phyloP scores from a whole-genome alignment of 148 eudicot species.

The Nepenthes mirabilis region DNA sequence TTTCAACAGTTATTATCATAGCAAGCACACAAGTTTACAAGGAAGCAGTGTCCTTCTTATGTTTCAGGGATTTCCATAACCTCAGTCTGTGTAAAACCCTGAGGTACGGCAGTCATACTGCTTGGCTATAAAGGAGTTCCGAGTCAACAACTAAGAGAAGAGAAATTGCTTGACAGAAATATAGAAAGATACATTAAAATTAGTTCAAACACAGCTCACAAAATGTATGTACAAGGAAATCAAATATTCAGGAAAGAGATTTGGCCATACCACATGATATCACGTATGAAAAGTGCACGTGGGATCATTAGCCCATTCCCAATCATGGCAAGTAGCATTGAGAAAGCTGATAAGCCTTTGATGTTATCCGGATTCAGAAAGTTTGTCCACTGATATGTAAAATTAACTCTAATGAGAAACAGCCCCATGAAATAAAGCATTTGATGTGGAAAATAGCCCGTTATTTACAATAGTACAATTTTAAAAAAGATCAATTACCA shows the following conservation, averaged over 20 bases:
- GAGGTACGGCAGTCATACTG: no score
- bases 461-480: neutral
- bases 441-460: neutral
- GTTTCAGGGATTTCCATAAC: no score
- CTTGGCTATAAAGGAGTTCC: no score
- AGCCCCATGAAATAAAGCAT: neutral
- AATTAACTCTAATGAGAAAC: constrained; percentile 2
- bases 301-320: constrained; percentile 95
- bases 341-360: constrained; percentile 80
- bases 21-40: no score
- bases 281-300: constrained; percentile 86
- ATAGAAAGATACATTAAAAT: no score
- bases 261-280: constrained; percentile 79
- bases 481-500: constrained; percentile 26
- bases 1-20: no score
- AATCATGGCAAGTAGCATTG: constrained; percentile 90
- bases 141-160: no score
- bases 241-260: constrained; percentile 4
- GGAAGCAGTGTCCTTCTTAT: no score
- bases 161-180: no score
- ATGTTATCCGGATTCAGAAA: constrained; percentile 82
- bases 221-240: neutral
- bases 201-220: neutral
- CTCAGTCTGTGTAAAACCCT: no score
- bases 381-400: constrained; percentile 80